Percentiles rank a stretch among this genome's conserved stretches.
These are phyloP conservation scores for Rubia tinctorum DNA, from an alignment of 305 asterid genomes.

Conservation along the genomic window DNA sequence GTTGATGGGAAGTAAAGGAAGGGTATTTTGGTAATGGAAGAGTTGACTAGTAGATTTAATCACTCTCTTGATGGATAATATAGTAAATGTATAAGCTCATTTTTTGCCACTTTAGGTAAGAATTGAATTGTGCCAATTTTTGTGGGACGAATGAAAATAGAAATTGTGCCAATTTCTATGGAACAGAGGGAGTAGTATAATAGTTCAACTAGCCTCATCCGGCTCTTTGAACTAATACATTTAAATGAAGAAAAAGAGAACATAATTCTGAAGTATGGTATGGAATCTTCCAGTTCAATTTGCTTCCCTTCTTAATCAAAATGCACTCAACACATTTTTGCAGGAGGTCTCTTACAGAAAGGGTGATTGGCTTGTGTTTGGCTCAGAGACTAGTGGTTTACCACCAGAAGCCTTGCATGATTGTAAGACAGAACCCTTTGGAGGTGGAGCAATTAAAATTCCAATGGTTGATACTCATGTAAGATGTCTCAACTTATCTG, in stretches of 20 bases:
- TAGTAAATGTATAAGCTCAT: too few relatives aligned
- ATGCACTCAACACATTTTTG: neutral
- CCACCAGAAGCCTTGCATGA: constrained; percentile 78
- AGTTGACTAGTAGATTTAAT: too few relatives aligned
- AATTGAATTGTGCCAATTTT: too few relatives aligned
- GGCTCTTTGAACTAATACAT: neutral
- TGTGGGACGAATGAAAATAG: too few relatives aligned
- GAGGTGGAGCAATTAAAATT: constrained; percentile 75
- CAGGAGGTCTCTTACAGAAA: constrained; percentile 74
- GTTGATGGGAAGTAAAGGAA: too few relatives aligned
- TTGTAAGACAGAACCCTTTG: constrained; percentile 52
- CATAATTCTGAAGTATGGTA: neutral
- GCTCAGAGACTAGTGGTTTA: constrained; percentile 83
- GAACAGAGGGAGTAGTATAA: too few relatives aligned
- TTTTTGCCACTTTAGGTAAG: too few relatives aligned
- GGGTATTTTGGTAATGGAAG: too few relatives aligned
- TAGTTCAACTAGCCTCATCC: neutral
- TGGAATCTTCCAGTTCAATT: neutral
- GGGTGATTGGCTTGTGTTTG: constrained; percentile 97
- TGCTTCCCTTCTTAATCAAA: neutral
- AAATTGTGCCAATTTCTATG: too few relatives aligned
- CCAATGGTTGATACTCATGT: constrained; percentile 95
- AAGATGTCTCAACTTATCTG: constrained; percentile 87
- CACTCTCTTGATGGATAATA: too few relatives aligned
- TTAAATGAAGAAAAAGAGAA: neutral